Evolutionary conservation across 2,329 filamentous ascomycete genomes (phyloP).

Genomic region (Pezicula radicicola): DNA sequence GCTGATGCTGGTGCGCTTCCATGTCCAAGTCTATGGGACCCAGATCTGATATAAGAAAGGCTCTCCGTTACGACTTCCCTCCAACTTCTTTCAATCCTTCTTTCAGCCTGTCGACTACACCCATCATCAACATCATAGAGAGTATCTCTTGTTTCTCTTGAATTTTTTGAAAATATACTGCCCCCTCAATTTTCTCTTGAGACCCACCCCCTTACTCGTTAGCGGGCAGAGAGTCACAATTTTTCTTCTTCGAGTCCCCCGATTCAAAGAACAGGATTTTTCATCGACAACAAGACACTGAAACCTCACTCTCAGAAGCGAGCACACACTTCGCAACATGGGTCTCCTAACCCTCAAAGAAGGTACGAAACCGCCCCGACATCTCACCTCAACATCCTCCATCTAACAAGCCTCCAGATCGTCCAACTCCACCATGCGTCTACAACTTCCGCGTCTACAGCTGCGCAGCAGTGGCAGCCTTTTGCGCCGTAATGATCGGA

Average conservation of each 20-base stretch:
- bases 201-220: too few relatives aligned
- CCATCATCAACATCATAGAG: too few relatives aligned
- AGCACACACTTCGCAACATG: slow-evolving; percentile 11
- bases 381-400: slow-evolving; percentile 25
- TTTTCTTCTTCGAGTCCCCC: too few relatives aligned
- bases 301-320: too few relatives aligned
- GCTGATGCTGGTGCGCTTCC: neutral
- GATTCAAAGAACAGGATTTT: too few relatives aligned
- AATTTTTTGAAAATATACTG: too few relatives aligned
- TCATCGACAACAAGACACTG: too few relatives aligned
- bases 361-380: slow-evolving; percentile 38
- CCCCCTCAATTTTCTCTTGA: too few relatives aligned
- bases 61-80: slow-evolving; percentile 41
- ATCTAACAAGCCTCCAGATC: slow-evolving; percentile 42
- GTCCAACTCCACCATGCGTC: slow-evolving; percentile 51
- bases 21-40: neutral
- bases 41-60: slow-evolving; percentile 42
- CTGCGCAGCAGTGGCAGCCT: slow-evolving; percentile 51
- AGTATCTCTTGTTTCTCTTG: too few relatives aligned
- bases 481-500: slow-evolving; percentile 52
- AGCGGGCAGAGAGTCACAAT: too few relatives aligned
- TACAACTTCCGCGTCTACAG: slow-evolving; percentile 58
- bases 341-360: slow-evolving; percentile 48
- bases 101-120: slow-evolving; percentile 12
- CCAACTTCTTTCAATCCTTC: slow-evolving; percentile 1